Conservation (phyloP, 305 asterid genomes). For the Ilex paraguariensis region DNA sequence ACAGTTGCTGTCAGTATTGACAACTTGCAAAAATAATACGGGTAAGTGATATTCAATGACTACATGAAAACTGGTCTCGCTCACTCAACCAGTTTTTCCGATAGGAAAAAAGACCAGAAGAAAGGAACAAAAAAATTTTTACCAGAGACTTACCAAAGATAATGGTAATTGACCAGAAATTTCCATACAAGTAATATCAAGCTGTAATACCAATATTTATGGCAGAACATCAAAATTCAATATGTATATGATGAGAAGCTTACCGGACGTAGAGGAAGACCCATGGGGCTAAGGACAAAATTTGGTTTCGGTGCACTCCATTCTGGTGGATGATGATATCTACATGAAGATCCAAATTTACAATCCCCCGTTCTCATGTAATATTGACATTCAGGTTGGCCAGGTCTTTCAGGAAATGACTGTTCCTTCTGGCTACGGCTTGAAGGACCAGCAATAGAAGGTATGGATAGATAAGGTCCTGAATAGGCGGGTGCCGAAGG, state of each 20-base stretch:
- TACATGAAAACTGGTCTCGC: too few species aligned
- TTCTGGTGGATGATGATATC: slow-evolving; percentile 85
- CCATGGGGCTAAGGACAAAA: slow-evolving; percentile 66
- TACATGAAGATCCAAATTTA: slow-evolving; percentile 82
- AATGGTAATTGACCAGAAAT: too few species aligned
- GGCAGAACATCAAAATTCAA: background rate
- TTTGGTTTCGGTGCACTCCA: slow-evolving; percentile 49
- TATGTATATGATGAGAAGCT: slow-evolving; percentile 14
- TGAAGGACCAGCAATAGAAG: slow-evolving; percentile 66
- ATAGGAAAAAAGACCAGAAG: too few species aligned
- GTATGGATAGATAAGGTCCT: slow-evolving; percentile 49
- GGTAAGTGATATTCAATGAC: too few species aligned
- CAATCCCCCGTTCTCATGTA: slow-evolving; percentile 83
- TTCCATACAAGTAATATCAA: background rate
- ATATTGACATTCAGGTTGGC: slow-evolving; percentile 83
- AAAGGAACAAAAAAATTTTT: too few species aligned
- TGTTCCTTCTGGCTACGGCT: slow-evolving; percentile 55
- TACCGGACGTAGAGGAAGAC: slow-evolving; percentile 91
- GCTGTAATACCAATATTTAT: background rate
- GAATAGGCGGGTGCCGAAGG: slow-evolving; percentile 80
- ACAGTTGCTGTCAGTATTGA: too few species aligned
- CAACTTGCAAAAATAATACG: too few species aligned
- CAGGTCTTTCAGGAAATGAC: slow-evolving; percentile 76
- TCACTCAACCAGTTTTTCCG: too few species aligned
- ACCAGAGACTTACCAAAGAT: too few species aligned